Base-by-base conservation (phyloP, 2,329 filamentous ascomycete species). In the Gliomastix tumulicola region DNA sequence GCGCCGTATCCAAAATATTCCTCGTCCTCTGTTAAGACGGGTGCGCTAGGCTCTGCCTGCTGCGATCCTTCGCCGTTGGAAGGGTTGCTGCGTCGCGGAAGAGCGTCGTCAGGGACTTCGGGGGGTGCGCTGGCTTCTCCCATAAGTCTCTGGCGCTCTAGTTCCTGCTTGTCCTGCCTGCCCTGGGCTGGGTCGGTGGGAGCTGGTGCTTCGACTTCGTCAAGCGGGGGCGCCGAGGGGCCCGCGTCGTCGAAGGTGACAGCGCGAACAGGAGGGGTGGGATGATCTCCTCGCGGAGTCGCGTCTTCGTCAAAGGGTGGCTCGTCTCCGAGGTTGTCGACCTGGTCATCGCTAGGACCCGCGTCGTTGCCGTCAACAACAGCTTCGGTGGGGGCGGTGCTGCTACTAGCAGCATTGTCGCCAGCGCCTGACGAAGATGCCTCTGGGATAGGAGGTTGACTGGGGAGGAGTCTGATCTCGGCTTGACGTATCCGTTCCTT, bases 111-210 rank as follows among this genome's bases (percentile, higher is more conserved):
- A 0, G 72, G 71, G 31, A 77, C 71, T 10, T 71, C 67, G 4
- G 71, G 71, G 5, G 82, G 82, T 8, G 76, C 74, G 53, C 80
- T 84, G 7, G 75, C 76, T 49, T 83, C 72, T 35, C 69, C 63
- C 41, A 84, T 63, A n/a, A 86, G 56, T 25, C 80, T 67, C 38
- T 65, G 72, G 16, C 79, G 69, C 53, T 89, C 84, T 7, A 88
- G 63, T 53, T 94, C 87, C 47, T 82, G 79, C 55, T 94, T 92
- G 56, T 94, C 89, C 38, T 82, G 79, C 55, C 94, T 92, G 56
- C 94, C 89, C 38, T 92, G 21, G 10, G 36, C 40, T 6, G 34
- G 23, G 11, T 37, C 43, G 9, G 60, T 65, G 4, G 62, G 43
- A 44, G 56, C 46, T 6, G 46, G 46, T 9, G 38, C n/a, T n/a